A percentile compares a stretch with the other conserved stretches of the same genome.
These are phyloP conservation scores for Phycomyces nitens DNA, from an alignment of 192 early-diverging fungal species.

Conservation along the genomic window DNA sequence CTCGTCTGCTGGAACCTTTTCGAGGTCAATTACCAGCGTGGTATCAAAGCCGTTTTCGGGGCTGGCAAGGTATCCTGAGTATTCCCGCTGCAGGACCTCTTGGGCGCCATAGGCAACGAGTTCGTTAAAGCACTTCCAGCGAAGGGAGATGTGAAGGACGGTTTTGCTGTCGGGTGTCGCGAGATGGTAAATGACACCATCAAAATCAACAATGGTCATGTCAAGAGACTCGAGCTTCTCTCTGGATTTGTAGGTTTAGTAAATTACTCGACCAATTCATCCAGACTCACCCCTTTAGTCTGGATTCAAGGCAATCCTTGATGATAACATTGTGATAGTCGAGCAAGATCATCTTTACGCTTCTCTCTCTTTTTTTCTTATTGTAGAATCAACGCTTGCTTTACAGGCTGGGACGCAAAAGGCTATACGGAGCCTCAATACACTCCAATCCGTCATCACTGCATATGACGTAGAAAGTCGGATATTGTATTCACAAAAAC, in stretches of 20 bases:
- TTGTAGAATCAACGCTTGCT: too few relatives aligned
- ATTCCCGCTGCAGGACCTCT: conserved; percentile 79
- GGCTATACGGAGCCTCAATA: too few relatives aligned
- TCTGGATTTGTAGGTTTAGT: conserved; percentile 18
- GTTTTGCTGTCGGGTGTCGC: conserved; percentile 56
- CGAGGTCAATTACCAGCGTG: conserved; percentile 78
- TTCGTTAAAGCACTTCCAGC: conserved; percentile 81
- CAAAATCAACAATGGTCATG: conserved; percentile 92
- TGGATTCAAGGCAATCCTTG: conserved; percentile 48
- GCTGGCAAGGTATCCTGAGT: conserved; percentile 61
- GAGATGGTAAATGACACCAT: conserved; percentile 89
- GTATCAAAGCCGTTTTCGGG: conserved; percentile 75
- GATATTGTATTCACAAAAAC: too few relatives aligned
- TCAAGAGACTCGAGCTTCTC: conserved; percentile 68
- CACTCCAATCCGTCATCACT: too few relatives aligned
- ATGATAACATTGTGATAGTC: conserved; percentile 64
- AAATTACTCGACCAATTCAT: background rate
- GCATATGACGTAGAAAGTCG: too few relatives aligned
- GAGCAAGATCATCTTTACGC: conserved; percentile 55
- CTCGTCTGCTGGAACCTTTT: conserved; percentile 70
- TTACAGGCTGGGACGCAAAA: too few relatives aligned
- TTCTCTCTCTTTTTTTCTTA: too few relatives aligned
- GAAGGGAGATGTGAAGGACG: conserved; percentile 72
- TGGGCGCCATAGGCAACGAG: conserved; percentile 78
- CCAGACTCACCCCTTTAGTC: conserved; percentile 47